Evolutionary conservation across 2,329 filamentous ascomycete genomes (phyloP).

Genomic region (Penicillium freii): DNA sequence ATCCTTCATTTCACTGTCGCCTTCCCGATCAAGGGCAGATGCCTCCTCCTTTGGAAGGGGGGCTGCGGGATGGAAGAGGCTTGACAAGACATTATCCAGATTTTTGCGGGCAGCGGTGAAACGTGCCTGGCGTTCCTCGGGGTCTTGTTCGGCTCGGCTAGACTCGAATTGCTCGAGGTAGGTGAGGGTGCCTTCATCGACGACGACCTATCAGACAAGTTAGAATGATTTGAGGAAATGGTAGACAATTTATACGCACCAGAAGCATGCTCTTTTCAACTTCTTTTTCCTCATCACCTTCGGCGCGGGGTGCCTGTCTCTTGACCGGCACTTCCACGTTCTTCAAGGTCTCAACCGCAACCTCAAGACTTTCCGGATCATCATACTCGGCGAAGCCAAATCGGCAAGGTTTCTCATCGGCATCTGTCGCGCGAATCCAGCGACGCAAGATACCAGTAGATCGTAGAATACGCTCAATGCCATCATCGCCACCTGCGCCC

Average conservation of each 20-base stretch:
- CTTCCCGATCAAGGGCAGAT: slow-evolving; percentile 59
- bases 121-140: slow-evolving; percentile 62
- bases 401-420: slow-evolving; percentile 76
- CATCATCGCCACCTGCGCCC: slow-evolving; percentile 71
- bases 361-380: slow-evolving; percentile 80
- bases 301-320: slow-evolving; percentile 58
- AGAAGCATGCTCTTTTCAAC: slow-evolving; percentile 69
- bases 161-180: slow-evolving; percentile 82
- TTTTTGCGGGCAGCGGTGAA: slow-evolving; percentile 67
- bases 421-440: slow-evolving; percentile 77
- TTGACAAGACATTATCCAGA: slow-evolving; percentile 66
- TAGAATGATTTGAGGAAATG: slow-evolving; percentile 8
- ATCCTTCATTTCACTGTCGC: slow-evolving; percentile 69
- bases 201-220: slow-evolving; percentile 52
- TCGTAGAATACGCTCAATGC: slow-evolving; percentile 72
- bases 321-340: slow-evolving; percentile 79
- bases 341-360: slow-evolving; percentile 78
- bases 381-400: slow-evolving; percentile 98
- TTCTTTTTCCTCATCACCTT: slow-evolving; percentile 46
- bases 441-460: slow-evolving; percentile 76
- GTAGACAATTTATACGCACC: slow-evolving; percentile 44
- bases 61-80: slow-evolving; percentile 67
- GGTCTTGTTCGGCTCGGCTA: slow-evolving; percentile 61
- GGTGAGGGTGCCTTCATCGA: slow-evolving; percentile 78
- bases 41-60: slow-evolving; percentile 46